Evolutionary conservation across 2,329 filamentous ascomycete species (phyloP).

Genomic region (Clarireedia sp.): DNA sequence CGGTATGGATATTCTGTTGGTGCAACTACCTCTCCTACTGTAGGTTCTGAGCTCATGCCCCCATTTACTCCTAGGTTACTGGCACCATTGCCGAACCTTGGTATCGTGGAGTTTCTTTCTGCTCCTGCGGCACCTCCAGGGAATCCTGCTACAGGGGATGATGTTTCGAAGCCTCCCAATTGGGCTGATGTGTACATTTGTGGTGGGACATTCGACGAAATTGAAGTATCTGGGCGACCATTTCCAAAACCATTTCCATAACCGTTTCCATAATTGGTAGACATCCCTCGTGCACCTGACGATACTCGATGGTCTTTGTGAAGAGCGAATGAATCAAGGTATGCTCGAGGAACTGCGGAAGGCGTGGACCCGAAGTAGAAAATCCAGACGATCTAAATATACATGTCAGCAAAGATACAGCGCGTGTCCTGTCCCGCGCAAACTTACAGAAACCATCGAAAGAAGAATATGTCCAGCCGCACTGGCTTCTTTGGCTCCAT

Average conservation of each 20-base stretch:
- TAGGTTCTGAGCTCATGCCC: constrained; percentile 26
- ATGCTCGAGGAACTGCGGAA: constrained; percentile 75
- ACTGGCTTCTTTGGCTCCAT: constrained; percentile 71
- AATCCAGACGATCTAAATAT: constrained; percentile 81
- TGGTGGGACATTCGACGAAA: constrained; percentile 67
- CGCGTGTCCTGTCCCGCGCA: constrained; percentile 15
- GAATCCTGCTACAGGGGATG: constrained; percentile 60
- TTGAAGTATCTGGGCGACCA: constrained; percentile 74
- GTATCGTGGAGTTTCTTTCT: constrained; percentile 55
- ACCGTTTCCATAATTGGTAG: constrained; percentile 61
- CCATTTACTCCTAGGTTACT: constrained; percentile 28
- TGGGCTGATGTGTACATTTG: constrained; percentile 98
- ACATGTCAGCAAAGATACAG: constrained; percentile 9
- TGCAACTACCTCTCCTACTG: constrained; percentile 49
- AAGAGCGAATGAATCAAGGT: constrained; percentile 91
- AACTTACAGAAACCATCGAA: constrained; percentile 79
- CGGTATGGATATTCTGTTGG: constrained; percentile 94
- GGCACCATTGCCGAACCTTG: constrained; percentile 34
- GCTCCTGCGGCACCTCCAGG: constrained; percentile 22
- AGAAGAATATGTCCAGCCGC: constrained; percentile 90
- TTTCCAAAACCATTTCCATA: constrained; percentile 64
- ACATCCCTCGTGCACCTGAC: constrained; percentile 42
- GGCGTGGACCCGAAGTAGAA: constrained; percentile 97
- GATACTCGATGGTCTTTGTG: constrained; percentile 62
- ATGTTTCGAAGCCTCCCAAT: constrained; percentile 92